Evolutionary conservation across 1,284 basidiomycete species (phyloP).

Genomic region (Cutaneotrichosporon dermatis): DNA sequence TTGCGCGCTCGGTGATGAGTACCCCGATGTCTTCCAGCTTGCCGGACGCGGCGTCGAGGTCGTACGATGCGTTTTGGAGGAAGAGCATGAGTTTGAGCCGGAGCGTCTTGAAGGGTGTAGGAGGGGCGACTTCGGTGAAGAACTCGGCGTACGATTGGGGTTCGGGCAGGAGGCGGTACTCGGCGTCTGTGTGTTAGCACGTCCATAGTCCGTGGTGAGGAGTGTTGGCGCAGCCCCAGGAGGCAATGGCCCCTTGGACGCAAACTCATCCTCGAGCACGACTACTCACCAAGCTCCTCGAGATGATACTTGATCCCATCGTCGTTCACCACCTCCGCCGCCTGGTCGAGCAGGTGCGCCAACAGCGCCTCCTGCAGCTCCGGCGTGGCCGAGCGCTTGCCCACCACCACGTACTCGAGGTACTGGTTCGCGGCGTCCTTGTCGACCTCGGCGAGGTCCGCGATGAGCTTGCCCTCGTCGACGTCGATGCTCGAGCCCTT

Average conservation of each 20-base stretch:
- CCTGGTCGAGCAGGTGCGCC: constrained; percentile 29
- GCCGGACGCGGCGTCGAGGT: constrained; percentile 54
- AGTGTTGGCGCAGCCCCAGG: too few species aligned
- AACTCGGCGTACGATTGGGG: constrained; percentile 41
- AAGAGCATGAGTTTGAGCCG: constrained; percentile 73
- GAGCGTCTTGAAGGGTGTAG: constrained; percentile 64
- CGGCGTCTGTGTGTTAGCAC: constrained; percentile 30
- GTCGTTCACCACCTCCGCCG: constrained; percentile 30
- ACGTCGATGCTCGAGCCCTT: constrained; percentile 54
- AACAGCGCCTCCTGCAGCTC: constrained; percentile 41
- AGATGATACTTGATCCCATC: constrained; percentile 48
- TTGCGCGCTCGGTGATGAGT: constrained; percentile 67
- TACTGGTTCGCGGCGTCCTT: constrained; percentile 61
- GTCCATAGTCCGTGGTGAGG: too few species aligned
- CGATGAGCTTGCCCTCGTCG: constrained; percentile 43
- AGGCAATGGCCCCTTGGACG: too few species aligned
- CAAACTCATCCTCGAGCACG: neutral
- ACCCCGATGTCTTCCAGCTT: constrained; percentile 52
- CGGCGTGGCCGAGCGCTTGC: constrained; percentile 53
- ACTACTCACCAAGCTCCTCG: constrained; percentile 44
- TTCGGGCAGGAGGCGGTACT: constrained; percentile 38
- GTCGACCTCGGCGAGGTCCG: constrained; percentile 40
- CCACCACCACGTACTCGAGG: constrained; percentile 73
- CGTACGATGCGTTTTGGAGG: constrained; percentile 64
- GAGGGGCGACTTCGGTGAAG: constrained; percentile 53